Base-by-base conservation (phyloP, 306 rosid species). In the Phaseolus lunatus region DNA sequence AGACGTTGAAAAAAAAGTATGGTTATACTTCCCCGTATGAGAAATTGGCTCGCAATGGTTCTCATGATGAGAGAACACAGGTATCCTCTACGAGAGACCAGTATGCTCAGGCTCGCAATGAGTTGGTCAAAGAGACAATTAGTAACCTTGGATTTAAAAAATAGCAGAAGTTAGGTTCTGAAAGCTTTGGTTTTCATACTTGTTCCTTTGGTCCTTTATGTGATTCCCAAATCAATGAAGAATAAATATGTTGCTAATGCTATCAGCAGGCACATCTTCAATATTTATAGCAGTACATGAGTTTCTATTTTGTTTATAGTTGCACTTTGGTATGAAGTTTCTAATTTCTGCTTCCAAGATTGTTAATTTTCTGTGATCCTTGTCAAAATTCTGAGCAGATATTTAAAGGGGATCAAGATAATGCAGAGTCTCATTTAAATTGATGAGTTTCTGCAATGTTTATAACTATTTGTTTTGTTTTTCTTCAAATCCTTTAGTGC, bases 1-100 rank as follows among this genome's bases (percentile, higher is more conserved):
- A 86, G 64, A 78, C 84, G 2, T 56, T 91, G 72, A 87, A 52
- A 37, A 85, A 86, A 79, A 93, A 91, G 84, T 88, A 91, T 52
- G 97, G 92, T 39, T 83, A 86, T 67, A 62, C 67, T 72, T 54
- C 82, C 92, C 76, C 76, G 27, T 33, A 39, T 18, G 49, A 43
- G 64, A 31, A 33, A 20, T 11, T 58, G 76, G 93, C 92, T 81
- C 86, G 89, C 41, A 76, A 59, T 66, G 86, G 82, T 54, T 80
- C 6, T 27, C 33, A 15, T 59, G 67, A 15, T 29, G 3, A 29
- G 43, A 29, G 20, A 59, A 27, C 22, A 24, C 43, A 59, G 5
- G 22, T 4, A 59, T 59, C 64, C 10, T 24, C 43, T 3, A 6
- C 22, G 4, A 59, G 6, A 59, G 67, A 59, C 12, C 3, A 27